Base-by-base conservation (phyloP, 306 rosid species). In the Corylus heterophylla region DNA sequence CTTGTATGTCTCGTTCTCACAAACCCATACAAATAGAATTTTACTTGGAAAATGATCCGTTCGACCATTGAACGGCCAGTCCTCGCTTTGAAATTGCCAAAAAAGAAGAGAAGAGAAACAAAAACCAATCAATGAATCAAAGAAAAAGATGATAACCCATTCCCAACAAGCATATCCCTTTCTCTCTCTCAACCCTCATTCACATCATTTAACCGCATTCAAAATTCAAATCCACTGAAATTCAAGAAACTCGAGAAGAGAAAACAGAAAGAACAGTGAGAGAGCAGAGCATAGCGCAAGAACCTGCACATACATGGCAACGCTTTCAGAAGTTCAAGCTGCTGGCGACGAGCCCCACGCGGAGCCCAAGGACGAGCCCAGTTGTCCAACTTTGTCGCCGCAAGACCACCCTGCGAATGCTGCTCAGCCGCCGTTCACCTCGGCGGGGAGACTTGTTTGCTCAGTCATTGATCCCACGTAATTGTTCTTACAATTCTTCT, bases 291-390 rank as follows among this genome's bases (percentile, higher is more conserved):
- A 39, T 39, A 39, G 44, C 44, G 25, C 79, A 76, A 73, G 67
- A 68, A 75, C 61, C 49, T 69, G 27, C 56, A 42, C 22, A 9
- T 35, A 63, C 35, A 92, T 94, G 98, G 97, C 95, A 10, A 76
- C 94, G 20, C 81, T 94, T 94, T 54, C 94, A 91, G 71, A 90
- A 83, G 73, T 89, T 94, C 92, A 94, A 89, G 93, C 86, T 92
- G 18, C 88, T 95, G 18, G 88, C 98, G 0, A 67, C 75, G 62
- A 91, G 94, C 72, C 92, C 97, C 0, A 91, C 97, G 0, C 73
- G 87, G 35, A 94, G 97, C 88, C 98, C 97, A 0, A 86, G 90
- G 35, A 86, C 89, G 8, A 91, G 97, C 73, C 97, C 98, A 2
- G 54, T 95, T 14, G 83, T 91, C 59, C 90, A 86, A 56, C 79